Conservation (phyloP, 345 rosid species). For the Citrus sp. region DNA sequence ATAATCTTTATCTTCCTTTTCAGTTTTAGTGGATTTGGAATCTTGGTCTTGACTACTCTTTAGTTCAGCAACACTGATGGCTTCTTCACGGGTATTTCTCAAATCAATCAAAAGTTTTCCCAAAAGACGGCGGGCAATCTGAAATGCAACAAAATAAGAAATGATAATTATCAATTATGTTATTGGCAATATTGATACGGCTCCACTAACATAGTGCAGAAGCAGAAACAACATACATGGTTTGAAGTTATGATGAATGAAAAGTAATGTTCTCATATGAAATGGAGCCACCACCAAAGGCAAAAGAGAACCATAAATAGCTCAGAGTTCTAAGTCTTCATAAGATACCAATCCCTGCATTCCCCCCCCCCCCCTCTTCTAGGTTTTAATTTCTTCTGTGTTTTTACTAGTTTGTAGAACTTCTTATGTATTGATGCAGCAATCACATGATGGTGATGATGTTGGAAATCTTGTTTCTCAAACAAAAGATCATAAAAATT, state of each 20-base stretch:
- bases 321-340: neutral
- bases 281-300: neutral
- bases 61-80: constrained; percentile 80
- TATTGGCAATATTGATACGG: neutral
- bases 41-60: constrained; percentile 69
- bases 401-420: neutral
- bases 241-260: neutral
- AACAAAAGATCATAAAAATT: neutral
- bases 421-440: neutral
- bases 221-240: neutral
- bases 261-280: neutral
- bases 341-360: neutral
- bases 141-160: constrained; percentile 11
- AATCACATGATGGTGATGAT: neutral
- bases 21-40: constrained; percentile 37
- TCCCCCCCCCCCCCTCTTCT: neutral
- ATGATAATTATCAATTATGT: neutral
- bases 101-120: constrained; percentile 96
- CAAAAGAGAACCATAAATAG: neutral
- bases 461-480: neutral
- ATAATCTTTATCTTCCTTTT: constrained; percentile 51
- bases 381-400: neutral
- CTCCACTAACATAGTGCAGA: neutral
- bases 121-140: constrained; percentile 95
- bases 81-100: constrained; percentile 98